phyloP scores from a whole-genome alignment of 139 green algal species.

The Chlamydomonas schloesseri region DNA sequence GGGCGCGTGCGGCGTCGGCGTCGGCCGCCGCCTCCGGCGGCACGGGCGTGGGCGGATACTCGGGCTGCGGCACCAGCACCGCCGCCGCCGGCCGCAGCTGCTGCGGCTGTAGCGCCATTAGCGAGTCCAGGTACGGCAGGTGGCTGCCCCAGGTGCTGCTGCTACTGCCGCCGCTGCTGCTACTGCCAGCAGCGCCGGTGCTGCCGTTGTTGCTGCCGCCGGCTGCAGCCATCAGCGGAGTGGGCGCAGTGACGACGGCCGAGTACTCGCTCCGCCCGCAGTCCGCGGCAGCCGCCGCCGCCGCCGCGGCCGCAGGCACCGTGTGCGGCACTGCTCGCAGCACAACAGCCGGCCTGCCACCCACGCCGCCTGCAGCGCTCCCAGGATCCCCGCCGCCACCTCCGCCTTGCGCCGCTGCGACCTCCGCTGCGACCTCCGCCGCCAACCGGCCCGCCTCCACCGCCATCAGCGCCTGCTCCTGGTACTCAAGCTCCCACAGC shows the following conservation, averaged over 20 bases:
- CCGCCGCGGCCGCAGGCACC: too few relatives aligned
- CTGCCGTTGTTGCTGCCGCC: neutral
- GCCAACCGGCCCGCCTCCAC: neutral
- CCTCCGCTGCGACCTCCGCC: neutral
- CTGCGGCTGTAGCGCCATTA: neutral
- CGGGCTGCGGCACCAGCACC: neutral
- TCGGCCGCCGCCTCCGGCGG: neutral
- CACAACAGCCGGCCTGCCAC: too few relatives aligned
- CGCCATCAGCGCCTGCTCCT: slow-evolving; percentile 27
- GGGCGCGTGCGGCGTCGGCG: too few relatives aligned
- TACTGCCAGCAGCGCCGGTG: too few relatives aligned
- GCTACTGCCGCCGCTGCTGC: neutral
- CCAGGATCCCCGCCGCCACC: neutral
- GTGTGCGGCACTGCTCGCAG: too few relatives aligned
- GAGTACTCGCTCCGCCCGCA: too few relatives aligned
- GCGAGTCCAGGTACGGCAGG: neutral
- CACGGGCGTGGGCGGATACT: neutral
- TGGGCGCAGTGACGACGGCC: too few relatives aligned
- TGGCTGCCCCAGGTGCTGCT: neutral
- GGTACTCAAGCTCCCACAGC: slow-evolving; percentile 17
- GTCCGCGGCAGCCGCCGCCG: too few relatives aligned
- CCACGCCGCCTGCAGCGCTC: too few relatives aligned
- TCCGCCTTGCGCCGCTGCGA: neutral
- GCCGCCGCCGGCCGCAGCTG: neutral
- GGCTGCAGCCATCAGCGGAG: too few relatives aligned